Conservation (phyloP, 73 alveolate genomes). For the Durusdinium trenchii region DNA sequence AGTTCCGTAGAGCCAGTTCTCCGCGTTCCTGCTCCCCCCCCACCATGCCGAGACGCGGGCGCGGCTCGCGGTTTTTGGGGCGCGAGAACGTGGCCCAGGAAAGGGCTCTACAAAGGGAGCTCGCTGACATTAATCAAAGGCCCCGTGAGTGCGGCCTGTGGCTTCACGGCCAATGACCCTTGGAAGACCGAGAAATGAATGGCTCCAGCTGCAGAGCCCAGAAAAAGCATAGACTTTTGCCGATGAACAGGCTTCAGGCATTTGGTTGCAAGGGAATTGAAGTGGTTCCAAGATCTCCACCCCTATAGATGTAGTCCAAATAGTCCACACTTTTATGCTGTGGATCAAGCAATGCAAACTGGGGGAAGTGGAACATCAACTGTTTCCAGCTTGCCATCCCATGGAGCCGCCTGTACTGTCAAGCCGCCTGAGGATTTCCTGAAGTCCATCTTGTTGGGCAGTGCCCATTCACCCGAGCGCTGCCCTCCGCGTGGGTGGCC, state of each 20-base stretch:
- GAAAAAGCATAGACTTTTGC: too few species aligned
- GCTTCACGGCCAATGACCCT: slow-evolving; percentile 72
- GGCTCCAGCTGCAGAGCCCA: not conserved
- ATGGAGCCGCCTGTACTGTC: not conserved
- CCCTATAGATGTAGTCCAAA: not conserved
- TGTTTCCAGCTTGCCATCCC: not conserved
- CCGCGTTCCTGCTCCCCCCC: too few species aligned
- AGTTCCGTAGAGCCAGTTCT: too few species aligned
- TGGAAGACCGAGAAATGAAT: not conserved
- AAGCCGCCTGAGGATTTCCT: slow-evolving; percentile 29
- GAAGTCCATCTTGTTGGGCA: slow-evolving; percentile 74
- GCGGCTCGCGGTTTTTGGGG: too few species aligned
- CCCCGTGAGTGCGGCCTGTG: slow-evolving; percentile 86
- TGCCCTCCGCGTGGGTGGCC: slow-evolving; percentile 95
- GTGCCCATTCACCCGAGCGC: slow-evolving; percentile 74
- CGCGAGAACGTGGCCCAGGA: too few species aligned
- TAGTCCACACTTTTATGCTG: not conserved
- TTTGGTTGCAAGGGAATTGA: too few species aligned
- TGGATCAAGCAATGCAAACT: not conserved
- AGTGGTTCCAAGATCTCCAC: not conserved
- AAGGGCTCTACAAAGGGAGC: slow-evolving; percentile 93
- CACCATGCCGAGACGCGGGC: too few species aligned
- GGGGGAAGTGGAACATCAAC: not conserved
- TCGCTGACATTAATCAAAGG: slow-evolving; percentile 77
- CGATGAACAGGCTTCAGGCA: too few species aligned